A percentile compares a stretch with the other conserved stretches of the same genome.
These are phyloP conservation scores for Neonectria punicea DNA, from an alignment of 2,329 filamentous ascomycete genomes.

Conservation along the genomic window DNA sequence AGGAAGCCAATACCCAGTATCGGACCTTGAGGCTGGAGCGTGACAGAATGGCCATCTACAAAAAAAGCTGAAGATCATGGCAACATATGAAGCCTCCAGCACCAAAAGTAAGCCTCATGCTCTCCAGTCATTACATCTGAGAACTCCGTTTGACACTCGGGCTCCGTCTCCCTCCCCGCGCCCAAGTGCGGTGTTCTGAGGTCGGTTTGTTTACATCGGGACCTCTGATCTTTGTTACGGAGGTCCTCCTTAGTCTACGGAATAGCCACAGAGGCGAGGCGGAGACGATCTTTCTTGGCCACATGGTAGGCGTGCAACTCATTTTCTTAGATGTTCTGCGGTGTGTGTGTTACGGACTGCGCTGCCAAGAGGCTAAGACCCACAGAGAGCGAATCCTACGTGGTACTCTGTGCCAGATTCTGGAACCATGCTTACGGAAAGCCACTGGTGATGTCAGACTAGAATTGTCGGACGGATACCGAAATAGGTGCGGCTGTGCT, in stretches of 20 bases:
- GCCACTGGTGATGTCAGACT: slow-evolving; percentile 1
- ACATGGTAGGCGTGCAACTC: neutral
- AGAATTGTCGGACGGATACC: neutral
- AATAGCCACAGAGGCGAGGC: slow-evolving; percentile 9
- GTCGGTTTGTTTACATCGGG: slow-evolving; percentile 9
- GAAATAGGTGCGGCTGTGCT: slow-evolving; percentile 19
- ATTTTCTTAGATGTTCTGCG: neutral
- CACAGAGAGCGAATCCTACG: neutral
- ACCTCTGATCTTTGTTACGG: neutral
- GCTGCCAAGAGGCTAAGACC: neutral
- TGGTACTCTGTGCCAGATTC: neutral
- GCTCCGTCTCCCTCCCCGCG: slow-evolving; percentile 8
- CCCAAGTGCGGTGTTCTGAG: slow-evolving; percentile 7
- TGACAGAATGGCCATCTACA: neutral
- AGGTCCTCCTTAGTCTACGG: slow-evolving; percentile 14
- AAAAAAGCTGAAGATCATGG: neutral
- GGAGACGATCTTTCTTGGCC: slow-evolving; percentile 8
- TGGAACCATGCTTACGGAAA: neutral
- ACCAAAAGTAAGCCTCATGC: neutral
- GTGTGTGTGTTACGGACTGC: neutral
- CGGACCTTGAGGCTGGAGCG: slow-evolving; percentile 6
- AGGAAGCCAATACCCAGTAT: slow-evolving; percentile 19
- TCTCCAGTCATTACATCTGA: neutral
- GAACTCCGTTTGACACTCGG: slow-evolving; percentile 5
- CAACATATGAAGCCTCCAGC: neutral